Evolutionary conservation across 164 flowering plant species (phyloP), one percentile per base, ranked within the genome.

Genomic region (Tetracentron sinense): DNA sequence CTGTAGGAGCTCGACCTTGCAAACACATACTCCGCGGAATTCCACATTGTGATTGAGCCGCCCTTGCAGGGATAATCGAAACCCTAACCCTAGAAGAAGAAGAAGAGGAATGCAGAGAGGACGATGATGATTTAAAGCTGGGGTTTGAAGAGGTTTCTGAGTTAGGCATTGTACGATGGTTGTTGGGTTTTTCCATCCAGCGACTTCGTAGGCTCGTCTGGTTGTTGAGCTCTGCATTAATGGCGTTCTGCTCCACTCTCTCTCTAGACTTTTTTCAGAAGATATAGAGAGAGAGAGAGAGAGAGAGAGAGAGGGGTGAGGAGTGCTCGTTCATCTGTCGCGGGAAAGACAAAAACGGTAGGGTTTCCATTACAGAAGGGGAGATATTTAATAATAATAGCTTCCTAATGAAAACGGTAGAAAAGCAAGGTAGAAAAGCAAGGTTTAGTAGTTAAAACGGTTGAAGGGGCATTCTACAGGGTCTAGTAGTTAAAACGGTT

Each of bases 11-110:
- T 63, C 72, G 95, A 68, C 56, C 95, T 67, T 25, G 84, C 66
- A 59, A 86, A 85, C 56, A 69, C 81, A 49, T 78, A 82, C 68
- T 85, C 97, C 51, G 85, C 66, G 20, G 96, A 75, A 68, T 79
- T 85, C 97, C 97, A 94, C 97, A 94, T 87, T 22, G n/a, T 19
- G 22, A 4, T n/a, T 23, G 11, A 19, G n/a, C 55, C 14, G n/a
- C 27, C 38, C 17, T 1, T n/a, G n/a, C n/a, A n/a, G 31, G 27
- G 20, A 42, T 14, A 52, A 0, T 14, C 42, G 16, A 49, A 53
- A 60, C 55, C 55, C 58, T 42, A 44, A 48, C 38, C 56, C 46
- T 35, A 52, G 22, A 15, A 49, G 33, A 8, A 46, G 31, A 56
- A 33, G 54, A 42, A 71, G 33, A 56, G 48, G 42, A 38, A 49